These are phyloP conservation scores for Candida awuae DNA, from an alignment of 805 yeast species.

Conservation along the genomic window DNA sequence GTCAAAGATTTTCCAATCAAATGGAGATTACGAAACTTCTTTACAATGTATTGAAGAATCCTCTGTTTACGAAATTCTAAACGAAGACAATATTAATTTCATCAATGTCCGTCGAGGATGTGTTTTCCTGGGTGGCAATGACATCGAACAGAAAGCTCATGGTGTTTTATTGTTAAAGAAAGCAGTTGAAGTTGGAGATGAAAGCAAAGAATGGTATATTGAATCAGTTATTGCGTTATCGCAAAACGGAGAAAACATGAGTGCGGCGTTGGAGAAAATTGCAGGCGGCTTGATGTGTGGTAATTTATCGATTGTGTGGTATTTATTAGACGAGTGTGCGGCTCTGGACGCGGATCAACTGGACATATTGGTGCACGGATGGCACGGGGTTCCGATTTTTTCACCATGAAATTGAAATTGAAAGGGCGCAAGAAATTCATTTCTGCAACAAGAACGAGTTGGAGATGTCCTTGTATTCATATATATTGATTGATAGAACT, in stretches of 20 bases:
- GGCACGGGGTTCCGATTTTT: conserved; percentile 7
- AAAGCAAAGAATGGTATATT: no score
- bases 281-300: no score
- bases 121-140: conserved; percentile 2
- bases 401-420: not conserved
- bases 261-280: no score
- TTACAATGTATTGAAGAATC: conserved; percentile 71
- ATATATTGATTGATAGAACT: no score
- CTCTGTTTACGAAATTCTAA: conserved; percentile 25
- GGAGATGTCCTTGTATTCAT: no score
- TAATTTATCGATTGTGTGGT: no score
- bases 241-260: no score
- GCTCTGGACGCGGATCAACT: no score
- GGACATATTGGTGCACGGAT: conserved; percentile 8
- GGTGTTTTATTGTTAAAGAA: not conserved
- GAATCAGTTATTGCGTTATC: no score
- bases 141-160: not conserved
- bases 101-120: conserved; percentile 8
- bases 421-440: no score
- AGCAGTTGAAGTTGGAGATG: conserved; percentile 1
- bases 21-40: conserved; percentile 50
- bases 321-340: no score
- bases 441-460: no score
- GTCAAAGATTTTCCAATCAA: conserved; percentile 52
- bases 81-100: not conserved